These are phyloP conservation scores for Stellera chamaejasme DNA, from an alignment of 345 rosid genomes.

Conservation along the genomic window DNA sequence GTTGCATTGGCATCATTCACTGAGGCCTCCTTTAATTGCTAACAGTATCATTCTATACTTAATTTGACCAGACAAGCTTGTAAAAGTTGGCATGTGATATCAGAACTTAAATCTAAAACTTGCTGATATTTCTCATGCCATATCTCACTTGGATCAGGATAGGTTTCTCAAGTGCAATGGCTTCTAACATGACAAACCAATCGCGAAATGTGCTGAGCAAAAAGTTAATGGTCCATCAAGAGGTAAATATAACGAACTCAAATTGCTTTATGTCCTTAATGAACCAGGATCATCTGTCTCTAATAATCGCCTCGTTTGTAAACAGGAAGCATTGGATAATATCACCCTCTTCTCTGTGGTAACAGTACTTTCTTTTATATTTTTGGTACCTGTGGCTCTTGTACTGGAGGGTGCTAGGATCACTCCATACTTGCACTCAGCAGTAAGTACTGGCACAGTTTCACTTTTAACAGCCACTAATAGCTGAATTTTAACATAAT, in stretches of 20 bases:
- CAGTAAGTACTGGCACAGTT: constrained; percentile 37
- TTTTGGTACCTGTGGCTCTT: constrained; percentile 63
- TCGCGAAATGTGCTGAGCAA: constrained; percentile 83
- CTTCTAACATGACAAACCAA: constrained; percentile 88
- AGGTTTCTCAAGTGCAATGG: constrained; percentile 91
- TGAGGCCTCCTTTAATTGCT: constrained; percentile 81
- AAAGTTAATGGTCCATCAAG: constrained; percentile 56
- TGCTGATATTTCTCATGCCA: not conserved
- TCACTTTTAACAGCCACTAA: not conserved
- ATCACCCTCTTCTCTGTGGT: constrained; percentile 78
- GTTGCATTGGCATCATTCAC: constrained; percentile 84
- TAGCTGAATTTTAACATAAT: not conserved
- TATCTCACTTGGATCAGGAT: constrained; percentile 36
- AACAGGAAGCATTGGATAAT: constrained; percentile 76
- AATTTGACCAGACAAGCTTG: not conserved
- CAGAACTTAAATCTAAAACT: not conserved
- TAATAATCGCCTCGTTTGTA: constrained; percentile 6
- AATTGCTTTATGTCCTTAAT: too few species aligned
- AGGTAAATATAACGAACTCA: constrained; percentile 24
- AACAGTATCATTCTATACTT: constrained; percentile 11
- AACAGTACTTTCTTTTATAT: constrained; percentile 56
- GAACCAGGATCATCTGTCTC: not conserved
- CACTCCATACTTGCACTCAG: constrained; percentile 52
- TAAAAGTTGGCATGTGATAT: not conserved
- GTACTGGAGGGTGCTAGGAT: constrained; percentile 57